Conservation (phyloP, 345 rosid genomes). For the Hypericum perforatum region DNA sequence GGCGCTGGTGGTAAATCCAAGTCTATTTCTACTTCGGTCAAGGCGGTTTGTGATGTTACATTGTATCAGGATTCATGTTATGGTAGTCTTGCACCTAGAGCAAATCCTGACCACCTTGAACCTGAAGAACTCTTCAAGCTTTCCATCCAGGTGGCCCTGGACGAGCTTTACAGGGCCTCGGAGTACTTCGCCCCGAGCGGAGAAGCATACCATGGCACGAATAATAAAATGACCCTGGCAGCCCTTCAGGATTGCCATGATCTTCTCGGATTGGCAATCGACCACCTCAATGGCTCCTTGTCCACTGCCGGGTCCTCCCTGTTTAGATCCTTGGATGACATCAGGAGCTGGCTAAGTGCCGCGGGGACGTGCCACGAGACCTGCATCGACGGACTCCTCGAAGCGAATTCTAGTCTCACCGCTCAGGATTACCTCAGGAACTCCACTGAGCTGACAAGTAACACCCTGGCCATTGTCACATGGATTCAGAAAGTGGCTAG, state of each 20-base stretch:
- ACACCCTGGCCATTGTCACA: constrained; percentile 57
- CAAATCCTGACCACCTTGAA: constrained; percentile 19
- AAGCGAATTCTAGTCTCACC: constrained; percentile 7
- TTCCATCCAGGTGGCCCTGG: constrained; percentile 40
- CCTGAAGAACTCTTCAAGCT: constrained; percentile 21
- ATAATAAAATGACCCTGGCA: constrained; percentile 16
- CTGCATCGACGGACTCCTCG: constrained; percentile 47
- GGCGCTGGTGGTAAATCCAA: constrained; percentile 1
- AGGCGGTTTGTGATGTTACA: constrained; percentile 65
- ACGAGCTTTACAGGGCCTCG: constrained; percentile 31
- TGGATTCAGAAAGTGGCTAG: constrained; percentile 45
- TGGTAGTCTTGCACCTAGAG: constrained; percentile 21
- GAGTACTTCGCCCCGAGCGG: constrained; percentile 18
- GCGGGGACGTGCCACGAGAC: constrained; percentile 56
- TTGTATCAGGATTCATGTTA: constrained; percentile 57
- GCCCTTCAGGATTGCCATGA: constrained; percentile 36
- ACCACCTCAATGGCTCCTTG: constrained; percentile 40
- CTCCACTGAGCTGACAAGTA: constrained; percentile 49
- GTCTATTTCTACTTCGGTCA: constrained; percentile 33
- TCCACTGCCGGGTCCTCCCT: constrained; percentile 12
- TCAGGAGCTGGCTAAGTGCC: constrained; percentile 58
- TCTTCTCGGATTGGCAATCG: constrained; percentile 52
- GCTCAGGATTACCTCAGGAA: constrained; percentile 26
- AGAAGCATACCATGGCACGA: background rate
- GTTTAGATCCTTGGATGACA: constrained; percentile 36